Conservation (phyloP, 257 asterid species). For the Petunia secreta region DNA sequence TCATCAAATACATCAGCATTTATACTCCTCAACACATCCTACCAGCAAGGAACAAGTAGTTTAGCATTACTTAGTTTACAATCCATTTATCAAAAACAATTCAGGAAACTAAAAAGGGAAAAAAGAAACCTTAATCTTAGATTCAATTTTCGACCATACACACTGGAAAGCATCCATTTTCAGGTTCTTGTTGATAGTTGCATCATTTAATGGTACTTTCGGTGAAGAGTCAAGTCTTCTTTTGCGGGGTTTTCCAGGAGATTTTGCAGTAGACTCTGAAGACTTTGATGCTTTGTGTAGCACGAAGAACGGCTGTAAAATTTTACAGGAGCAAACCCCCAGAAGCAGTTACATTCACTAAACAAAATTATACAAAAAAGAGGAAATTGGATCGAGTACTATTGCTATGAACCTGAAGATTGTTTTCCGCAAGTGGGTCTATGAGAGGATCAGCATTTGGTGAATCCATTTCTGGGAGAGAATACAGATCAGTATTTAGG, state of each 20-base stretch:
- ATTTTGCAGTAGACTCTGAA: conserved; percentile 35
- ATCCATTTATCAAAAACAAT: not conserved
- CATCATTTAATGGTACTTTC: conserved; percentile 28
- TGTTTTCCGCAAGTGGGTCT: conserved; percentile 30
- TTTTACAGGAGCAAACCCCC: not conserved
- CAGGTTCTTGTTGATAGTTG: conserved; percentile 33
- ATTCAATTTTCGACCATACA: conserved; percentile 71
- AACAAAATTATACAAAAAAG: not conserved
- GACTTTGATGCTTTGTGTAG: conserved; percentile 70
- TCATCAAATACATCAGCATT: conserved; percentile 66
- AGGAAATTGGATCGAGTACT: not conserved
- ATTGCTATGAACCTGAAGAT: conserved; percentile 49
- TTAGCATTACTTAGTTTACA: not conserved
- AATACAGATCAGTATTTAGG: not conserved
- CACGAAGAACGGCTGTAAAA: conserved; percentile 72
- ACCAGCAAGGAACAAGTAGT: conserved; percentile 23
- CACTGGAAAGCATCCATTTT: conserved; percentile 57
- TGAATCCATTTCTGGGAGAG: conserved; percentile 12
- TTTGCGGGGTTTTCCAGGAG: conserved; percentile 51
- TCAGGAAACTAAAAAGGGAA: conserved; percentile 5
- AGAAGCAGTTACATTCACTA: not conserved
- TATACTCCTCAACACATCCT: conserved; percentile 73
- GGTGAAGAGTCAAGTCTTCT: conserved; percentile 60
- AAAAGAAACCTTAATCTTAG: conserved; percentile 57
- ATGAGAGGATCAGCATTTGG: not conserved